Conservation (phyloP, 306 rosid genomes). For the Bauhinia variegata region DNA sequence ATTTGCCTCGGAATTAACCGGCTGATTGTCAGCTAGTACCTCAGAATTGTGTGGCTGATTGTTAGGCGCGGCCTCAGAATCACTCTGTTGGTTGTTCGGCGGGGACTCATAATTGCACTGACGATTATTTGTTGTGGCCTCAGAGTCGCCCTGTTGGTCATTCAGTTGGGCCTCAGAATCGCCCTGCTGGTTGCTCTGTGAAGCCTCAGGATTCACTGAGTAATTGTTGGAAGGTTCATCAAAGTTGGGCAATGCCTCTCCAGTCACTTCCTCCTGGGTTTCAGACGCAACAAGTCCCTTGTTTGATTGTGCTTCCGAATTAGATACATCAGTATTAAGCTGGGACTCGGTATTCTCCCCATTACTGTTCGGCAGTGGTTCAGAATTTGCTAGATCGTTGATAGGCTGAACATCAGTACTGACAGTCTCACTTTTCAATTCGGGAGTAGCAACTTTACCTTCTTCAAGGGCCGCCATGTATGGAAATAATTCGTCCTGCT, state of each 20-base stretch:
- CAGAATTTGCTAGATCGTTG: slow-evolving; percentile 35
- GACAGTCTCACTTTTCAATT: slow-evolving; percentile 31
- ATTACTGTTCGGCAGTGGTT: slow-evolving; percentile 21
- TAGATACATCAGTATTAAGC: slow-evolving; percentile 32
- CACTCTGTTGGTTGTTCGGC: slow-evolving; percentile 1
- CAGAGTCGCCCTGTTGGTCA: no score
- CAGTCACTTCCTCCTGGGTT: slow-evolving; percentile 34
- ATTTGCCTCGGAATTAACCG: slow-evolving; percentile 16
- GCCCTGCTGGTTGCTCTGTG: no score
- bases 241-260: slow-evolving; percentile 17
- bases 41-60: slow-evolving; percentile 27
- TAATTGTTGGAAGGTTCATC: background rate
- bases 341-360: slow-evolving; percentile 20
- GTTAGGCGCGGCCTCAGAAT: slow-evolving; percentile 23
- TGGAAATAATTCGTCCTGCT: slow-evolving; percentile 43
- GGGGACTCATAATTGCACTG: slow-evolving; percentile 19
- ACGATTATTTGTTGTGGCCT: background rate
- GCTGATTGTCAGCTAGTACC: slow-evolving; percentile 20
- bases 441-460: slow-evolving; percentile 42
- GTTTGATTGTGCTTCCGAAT: slow-evolving; percentile 12
- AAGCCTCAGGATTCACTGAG: no score
- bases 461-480: slow-evolving; percentile 55
- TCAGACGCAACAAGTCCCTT: slow-evolving; percentile 34
- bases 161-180: no score
- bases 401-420: slow-evolving; percentile 30